Evolutionary conservation across 1,284 basidiomycete genomes (phyloP).

Genomic region (Blastosporella zonata): DNA sequence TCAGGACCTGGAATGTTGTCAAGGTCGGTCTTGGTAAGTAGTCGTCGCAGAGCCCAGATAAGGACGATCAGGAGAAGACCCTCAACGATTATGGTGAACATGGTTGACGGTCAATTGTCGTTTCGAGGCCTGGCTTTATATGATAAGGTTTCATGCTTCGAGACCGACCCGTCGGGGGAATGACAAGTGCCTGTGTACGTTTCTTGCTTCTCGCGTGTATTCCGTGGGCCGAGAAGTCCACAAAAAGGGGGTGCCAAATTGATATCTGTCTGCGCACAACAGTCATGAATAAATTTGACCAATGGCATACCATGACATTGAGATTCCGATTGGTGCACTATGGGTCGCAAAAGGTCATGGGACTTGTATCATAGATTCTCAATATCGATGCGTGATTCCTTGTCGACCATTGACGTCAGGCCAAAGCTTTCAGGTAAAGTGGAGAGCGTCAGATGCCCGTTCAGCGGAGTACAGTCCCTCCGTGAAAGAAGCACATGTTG

Average conservation of each 20-base stretch:
- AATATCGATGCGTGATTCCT: too few relatives aligned
- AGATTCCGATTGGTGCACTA: too few relatives aligned
- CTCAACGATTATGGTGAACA: constrained; percentile 1
- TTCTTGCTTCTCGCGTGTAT: background rate
- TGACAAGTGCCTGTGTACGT: constrained; percentile 14
- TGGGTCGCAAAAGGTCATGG: too few relatives aligned
- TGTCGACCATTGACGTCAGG: too few relatives aligned
- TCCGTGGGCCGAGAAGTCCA: background rate
- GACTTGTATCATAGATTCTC: too few relatives aligned
- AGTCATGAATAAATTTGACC: too few relatives aligned
- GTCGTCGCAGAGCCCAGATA: background rate
- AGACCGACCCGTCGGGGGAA: background rate
- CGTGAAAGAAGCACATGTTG: background rate
- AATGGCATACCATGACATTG: too few relatives aligned
- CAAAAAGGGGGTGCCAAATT: background rate
- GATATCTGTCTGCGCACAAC: background rate
- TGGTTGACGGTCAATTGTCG: background rate
- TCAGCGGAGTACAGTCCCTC: too few relatives aligned
- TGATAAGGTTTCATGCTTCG: background rate
- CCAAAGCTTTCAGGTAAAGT: too few relatives aligned
- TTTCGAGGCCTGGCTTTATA: background rate
- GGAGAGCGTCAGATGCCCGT: too few relatives aligned
- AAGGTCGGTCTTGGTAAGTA: constrained; percentile 9
- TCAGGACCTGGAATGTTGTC: constrained; percentile 14
- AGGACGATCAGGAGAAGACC: background rate